Evolutionary conservation across 495 filamentous ascomycete species (phyloP).

Genomic region (Hyaloscypha bicolor): DNA sequence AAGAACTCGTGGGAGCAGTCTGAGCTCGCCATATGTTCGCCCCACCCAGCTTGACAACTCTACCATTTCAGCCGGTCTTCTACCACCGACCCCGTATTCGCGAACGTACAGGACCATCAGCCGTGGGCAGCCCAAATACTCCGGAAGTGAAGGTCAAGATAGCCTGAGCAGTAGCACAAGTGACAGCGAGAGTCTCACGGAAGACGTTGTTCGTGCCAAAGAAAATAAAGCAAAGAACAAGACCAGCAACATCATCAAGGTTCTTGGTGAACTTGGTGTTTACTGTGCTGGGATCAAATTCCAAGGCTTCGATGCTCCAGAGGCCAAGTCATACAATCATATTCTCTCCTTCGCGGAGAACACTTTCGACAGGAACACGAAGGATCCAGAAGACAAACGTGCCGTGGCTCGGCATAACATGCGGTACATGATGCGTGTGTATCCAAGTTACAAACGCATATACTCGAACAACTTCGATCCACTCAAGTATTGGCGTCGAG

Average conservation of each 20-base stretch:
- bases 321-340: slow-evolving; percentile 86
- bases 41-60: slow-evolving; percentile 57
- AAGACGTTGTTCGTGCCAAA: slow-evolving; percentile 47
- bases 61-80: slow-evolving; percentile 51
- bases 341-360: slow-evolving; percentile 91
- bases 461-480: slow-evolving; percentile 92
- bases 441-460: slow-evolving; percentile 78
- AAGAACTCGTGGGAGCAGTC: slow-evolving; percentile 72
- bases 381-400: slow-evolving; percentile 68
- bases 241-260: slow-evolving; percentile 83
- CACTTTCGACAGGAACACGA: slow-evolving; percentile 76
- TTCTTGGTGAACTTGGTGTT: slow-evolving; percentile 82
- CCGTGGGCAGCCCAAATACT: slow-evolving; percentile 21
- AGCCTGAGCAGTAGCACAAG: slow-evolving; percentile 56
- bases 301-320: slow-evolving; percentile 65
- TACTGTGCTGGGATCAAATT: slow-evolving; percentile 90
- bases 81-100: slow-evolving; percentile 58
- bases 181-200: slow-evolving; percentile 58
- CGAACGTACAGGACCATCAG: slow-evolving; percentile 22
- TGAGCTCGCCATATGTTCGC: slow-evolving; percentile 73
- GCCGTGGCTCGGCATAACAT: slow-evolving; percentile 87
- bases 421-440: slow-evolving; percentile 89
- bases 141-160: slow-evolving; percentile 43
- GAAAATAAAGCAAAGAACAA: slow-evolving; percentile 60
- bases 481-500: slow-evolving; percentile 86